Evolutionary conservation across 2,329 filamentous ascomycete species (phyloP).

Genomic region (Diaporthe sp.): DNA sequence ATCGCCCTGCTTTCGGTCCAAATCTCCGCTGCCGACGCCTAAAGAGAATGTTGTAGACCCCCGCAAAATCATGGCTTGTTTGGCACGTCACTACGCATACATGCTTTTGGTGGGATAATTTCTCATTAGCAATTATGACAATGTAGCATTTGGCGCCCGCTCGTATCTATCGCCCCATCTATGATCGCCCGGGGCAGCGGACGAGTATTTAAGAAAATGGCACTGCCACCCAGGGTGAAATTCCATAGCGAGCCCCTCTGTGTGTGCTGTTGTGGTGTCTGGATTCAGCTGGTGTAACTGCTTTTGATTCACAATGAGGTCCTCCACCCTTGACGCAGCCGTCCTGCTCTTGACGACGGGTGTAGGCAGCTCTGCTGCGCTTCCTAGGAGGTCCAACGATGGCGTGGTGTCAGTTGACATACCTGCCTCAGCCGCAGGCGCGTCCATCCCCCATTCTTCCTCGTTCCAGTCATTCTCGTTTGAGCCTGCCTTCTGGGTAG

Average conservation of each 20-base stretch:
- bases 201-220: background rate
- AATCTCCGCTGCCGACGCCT: constrained; percentile 17
- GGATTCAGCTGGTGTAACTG: background rate
- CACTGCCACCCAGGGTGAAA: background rate
- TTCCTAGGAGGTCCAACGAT: background rate
- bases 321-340: constrained; percentile 10
- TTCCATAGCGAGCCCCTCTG: background rate
- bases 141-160: constrained; percentile 3
- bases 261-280: background rate
- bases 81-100: constrained; percentile 14
- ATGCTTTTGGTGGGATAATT: background rate
- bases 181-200: background rate
- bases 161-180: background rate
- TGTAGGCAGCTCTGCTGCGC: background rate
- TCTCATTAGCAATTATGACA: background rate
- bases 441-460: constrained; percentile 12
- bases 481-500: constrained; percentile 28
- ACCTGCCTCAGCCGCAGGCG: constrained; percentile 11
- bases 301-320: constrained; percentile 23
- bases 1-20: constrained; percentile 7
- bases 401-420: constrained; percentile 10
- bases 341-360: constrained; percentile 24
- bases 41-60: background rate
- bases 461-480: constrained; percentile 26
- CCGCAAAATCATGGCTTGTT: background rate